phyloP scores from a whole-genome alignment of 2,329 filamentous ascomycete genomes.

The Neurospora sp. region DNA sequence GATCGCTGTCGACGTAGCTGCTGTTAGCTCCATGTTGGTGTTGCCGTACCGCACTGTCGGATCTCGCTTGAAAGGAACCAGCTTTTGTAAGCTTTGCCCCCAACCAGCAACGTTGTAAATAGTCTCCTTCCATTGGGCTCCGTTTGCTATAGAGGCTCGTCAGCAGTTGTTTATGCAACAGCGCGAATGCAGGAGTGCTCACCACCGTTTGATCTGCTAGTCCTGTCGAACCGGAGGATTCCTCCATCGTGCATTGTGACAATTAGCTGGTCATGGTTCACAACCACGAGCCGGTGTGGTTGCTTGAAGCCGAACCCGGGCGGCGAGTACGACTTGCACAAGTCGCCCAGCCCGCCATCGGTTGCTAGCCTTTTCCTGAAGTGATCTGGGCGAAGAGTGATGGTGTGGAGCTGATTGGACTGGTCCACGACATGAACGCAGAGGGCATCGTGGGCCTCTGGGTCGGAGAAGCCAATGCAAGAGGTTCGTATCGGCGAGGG shows the following conservation, averaged over 20 bases:
- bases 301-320: conserved; percentile 68
- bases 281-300: conserved; percentile 71
- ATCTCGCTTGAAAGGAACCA: conserved; percentile 57
- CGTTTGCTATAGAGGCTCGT: conserved; percentile 8
- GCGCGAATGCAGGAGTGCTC: conserved; percentile 15
- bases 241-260: conserved; percentile 74
- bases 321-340: conserved; percentile 65
- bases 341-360: conserved; percentile 65
- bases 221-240: conserved; percentile 60
- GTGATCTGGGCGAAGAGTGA: conserved; percentile 73
- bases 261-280: conserved; percentile 63
- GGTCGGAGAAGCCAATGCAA: conserved; percentile 76
- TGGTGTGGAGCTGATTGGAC: conserved; percentile 70
- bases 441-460: conserved; percentile 65
- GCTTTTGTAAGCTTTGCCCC: conserved; percentile 54
- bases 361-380: conserved; percentile 62
- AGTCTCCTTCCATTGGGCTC: conserved; percentile 54
- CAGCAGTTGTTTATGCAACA: conserved; percentile 1
- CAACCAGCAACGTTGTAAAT: conserved; percentile 67
- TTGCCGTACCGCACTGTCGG: conserved; percentile 56
- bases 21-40: conserved; percentile 55
- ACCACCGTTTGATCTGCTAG: conserved; percentile 34
- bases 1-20: conserved; percentile 54
- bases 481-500: conserved; percentile 60
- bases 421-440: conserved; percentile 73